These are phyloP conservation scores for Lactarius pseudohatsudake DNA, from an alignment of 768 basidiomycete genomes.

Conservation along the genomic window DNA sequence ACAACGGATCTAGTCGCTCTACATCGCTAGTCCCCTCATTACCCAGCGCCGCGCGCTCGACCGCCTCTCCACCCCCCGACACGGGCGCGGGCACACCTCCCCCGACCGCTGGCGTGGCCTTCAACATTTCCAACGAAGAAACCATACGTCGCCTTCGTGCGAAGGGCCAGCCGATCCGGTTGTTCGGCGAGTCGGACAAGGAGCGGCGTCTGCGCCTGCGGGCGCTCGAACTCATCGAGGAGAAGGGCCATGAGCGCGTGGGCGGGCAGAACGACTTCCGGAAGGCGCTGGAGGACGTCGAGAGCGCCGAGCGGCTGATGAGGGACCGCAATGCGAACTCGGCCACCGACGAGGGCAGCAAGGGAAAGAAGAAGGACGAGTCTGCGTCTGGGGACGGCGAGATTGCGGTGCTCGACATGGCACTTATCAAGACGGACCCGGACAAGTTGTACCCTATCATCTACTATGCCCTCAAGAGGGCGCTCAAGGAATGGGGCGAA, in stretches of 20 bases:
- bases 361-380: constrained; percentile 65
- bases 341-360: constrained; percentile 44
- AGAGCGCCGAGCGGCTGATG: constrained; percentile 68
- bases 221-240: constrained; percentile 93
- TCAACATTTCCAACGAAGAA: constrained; percentile 94
- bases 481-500: constrained; percentile 94
- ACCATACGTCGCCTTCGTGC: constrained; percentile 82
- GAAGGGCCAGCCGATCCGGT: constrained; percentile 91
- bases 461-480: constrained; percentile 91
- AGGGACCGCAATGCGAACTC: constrained; percentile 48
- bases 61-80: constrained; percentile 46
- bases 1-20: constrained; percentile 16
- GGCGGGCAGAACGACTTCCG: constrained; percentile 96
- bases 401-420: constrained; percentile 64
- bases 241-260: constrained; percentile 74
- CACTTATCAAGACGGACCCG: constrained; percentile 83
- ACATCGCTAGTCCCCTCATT: constrained; percentile 30
- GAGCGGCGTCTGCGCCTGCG: constrained; percentile 86
- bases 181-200: constrained; percentile 95
- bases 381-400: constrained; percentile 39
- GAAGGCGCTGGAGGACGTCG: constrained; percentile 83
- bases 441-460: constrained; percentile 96
- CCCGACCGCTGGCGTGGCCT: constrained; percentile 40
- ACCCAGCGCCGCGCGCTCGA: constrained; percentile 29
- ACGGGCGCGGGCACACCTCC: constrained; percentile 33